Evolutionary conservation across 805 yeast genomes (phyloP), one percentile per base, ranked within the genome.

Genomic region (Kodamaea neixiangensis): DNA sequence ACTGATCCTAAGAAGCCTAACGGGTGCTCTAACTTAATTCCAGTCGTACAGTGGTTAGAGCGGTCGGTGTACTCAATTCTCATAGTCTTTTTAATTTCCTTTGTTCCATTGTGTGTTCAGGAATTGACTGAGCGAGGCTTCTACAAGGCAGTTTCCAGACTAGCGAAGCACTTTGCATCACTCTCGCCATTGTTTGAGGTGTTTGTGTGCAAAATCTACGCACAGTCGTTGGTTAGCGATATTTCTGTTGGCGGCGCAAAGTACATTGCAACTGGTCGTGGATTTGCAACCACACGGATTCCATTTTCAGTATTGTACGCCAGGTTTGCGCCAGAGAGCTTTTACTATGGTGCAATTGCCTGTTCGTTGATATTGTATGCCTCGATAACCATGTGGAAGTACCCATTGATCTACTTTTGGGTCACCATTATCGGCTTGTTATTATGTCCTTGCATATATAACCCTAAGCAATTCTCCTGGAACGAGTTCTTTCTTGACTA

Each of bases 201-300:
- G 4, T 88, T 88, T 69, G 88, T 85, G 18, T 87, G 91, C 60
- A 85, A 85, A 58, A 81, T 87, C 7, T 88, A 88, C 64, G 85
- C 93, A 2, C 81, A 83, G 45, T 81, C 93, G 0, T 73, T 88
- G 64, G 71, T 79, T 40, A 83, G 81, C 55, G 91, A 87, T 67
- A 68, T 88, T 56, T 71, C 87, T 10, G 75, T 86, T 53, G 94
- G 96, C 47, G 94, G 93, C 55, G 96, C 96, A 2, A 76, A 83
- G 60, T 88, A 88, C 68, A 85, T 87, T 60, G 85, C 92, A 1
- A 88, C 94, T 1, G 94, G 94, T 13, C 77, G 96, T 68, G 91
- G 91, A 9, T 83, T 88, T 64, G 90, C 96, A 1, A 88, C 92
- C 3, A 75, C 83, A 1, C 76, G 96, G 63, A 76, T 80, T 43